Base-by-base conservation (phyloP, 2,329 filamentous ascomycete species). In the Ceratocystis ficicola region DNA sequence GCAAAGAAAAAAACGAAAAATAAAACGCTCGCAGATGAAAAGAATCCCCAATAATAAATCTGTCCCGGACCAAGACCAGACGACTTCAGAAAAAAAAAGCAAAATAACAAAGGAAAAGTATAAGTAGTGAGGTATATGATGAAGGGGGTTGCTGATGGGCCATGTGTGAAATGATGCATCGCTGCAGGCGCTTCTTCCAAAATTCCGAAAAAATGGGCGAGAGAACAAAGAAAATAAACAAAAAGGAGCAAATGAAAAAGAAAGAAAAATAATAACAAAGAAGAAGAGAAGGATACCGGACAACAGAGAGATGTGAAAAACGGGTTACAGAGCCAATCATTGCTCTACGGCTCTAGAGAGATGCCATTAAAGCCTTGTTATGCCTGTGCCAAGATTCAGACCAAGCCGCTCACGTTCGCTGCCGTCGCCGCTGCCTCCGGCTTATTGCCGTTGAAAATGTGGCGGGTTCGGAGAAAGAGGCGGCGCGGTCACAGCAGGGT, bases 401-500 rank as follows among this genome's bases (percentile, higher is more conserved):
- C 50, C 61, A 30, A 12, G 22, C 25, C 46, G 28, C 32, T 50
- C 44, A 44, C 28, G 10, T 48, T 63, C 44, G 15, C 28, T n/a
- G 28, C 44, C n/a, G 22, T 30, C 20, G 22, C 44, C 25, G 12
- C 41, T 41, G 36, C 36, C 36, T 12, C 10, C 36, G 10, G 36
- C 36, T 41, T 10, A 41, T 41, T 41, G 36, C 10, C 36, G 36
- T 41, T 41, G 36, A 12, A 41, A 41, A 41, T 41, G 12, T 5
- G 10, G 36, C 36, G 36, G 36, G 36, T 41, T 41, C 10, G 36
- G n/a, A 36, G 20, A 44, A 20, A n/a, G 20, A 12, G 63, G 44
- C 61, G 44, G 61, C 41, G 77, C 79, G 70, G 78, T 80, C 71
- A 77, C 77, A 73, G 76, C 76, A 71, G 78, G 77, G 73, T 77